Evolutionary conservation across 2,329 filamentous ascomycete genomes (phyloP).

Genomic region (Dothidotthia symphoricarpi): DNA sequence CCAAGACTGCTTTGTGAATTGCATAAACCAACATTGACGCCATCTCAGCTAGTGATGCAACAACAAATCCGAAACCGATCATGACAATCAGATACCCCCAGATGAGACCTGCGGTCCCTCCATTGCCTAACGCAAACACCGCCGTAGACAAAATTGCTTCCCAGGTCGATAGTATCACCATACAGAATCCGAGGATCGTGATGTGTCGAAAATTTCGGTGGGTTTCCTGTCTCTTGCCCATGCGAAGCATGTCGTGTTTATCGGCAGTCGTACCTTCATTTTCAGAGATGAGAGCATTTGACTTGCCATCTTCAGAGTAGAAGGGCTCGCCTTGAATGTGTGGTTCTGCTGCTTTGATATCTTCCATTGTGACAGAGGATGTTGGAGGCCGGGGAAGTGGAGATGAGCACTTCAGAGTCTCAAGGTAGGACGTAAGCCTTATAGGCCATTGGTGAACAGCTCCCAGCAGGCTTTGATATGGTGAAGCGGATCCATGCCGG

Average conservation of each 20-base stretch:
- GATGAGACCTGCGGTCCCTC: conserved; percentile 33
- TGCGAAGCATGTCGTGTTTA: conserved; percentile 20
- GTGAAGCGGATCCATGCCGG: too few species aligned
- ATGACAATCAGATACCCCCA: conserved; percentile 29
- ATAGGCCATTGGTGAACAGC: conserved; percentile 1
- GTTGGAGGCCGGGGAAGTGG: background rate
- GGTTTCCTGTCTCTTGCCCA: conserved; percentile 25
- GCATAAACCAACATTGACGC: conserved; percentile 23
- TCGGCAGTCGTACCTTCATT: conserved; percentile 21
- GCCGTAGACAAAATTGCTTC: conserved; percentile 13
- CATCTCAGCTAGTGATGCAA: conserved; percentile 31
- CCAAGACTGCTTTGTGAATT: background rate
- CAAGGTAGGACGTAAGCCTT: background rate
- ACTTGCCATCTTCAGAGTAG: conserved; percentile 9
- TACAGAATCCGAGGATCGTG: conserved; percentile 20
- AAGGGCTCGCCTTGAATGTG: conserved; percentile 8
- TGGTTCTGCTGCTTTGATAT: conserved; percentile 9
- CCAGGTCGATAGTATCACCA: conserved; percentile 22
- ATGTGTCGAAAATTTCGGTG: conserved; percentile 15
- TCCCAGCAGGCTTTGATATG: conserved; percentile 8
- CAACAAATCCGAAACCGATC: conserved; percentile 25
- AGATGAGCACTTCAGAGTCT: too few species aligned
- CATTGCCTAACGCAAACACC: conserved; percentile 19
- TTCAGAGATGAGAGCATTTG: conserved; percentile 7
- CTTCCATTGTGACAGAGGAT: conserved; percentile 4